Base-by-base conservation (phyloP, 257 asterid species). In the Scutellaria baicalensis region DNA sequence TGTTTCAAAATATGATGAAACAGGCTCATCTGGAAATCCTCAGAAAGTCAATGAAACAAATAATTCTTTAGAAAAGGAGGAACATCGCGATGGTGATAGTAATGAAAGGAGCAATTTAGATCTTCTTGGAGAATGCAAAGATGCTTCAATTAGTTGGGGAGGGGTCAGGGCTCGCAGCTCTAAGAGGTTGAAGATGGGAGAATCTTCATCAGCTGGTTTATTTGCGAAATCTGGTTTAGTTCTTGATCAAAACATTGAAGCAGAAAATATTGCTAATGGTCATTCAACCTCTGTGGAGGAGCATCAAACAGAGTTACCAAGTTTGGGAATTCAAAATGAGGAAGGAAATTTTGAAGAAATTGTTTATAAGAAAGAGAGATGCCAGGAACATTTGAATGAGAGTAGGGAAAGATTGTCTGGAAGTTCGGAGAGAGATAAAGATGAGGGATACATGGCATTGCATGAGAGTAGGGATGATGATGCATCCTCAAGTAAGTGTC, bases 131-230 rank as follows among this genome's bases (percentile, higher is more conserved):
- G 92, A 90, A 64, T 78, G 78, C 77, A 86, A 89, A 77, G 83
- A 83, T 70, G 84, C 93, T 52, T 73, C 86, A 64, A 78, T 85
- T 69, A 81, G 87, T 67, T 93, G 97, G 97, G 97, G 96, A 75
- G 97, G 97, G 66, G 90, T 87, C 81, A 91, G 77, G 77, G 50
- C 86, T 69, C 97, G 99, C 61, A 81, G 95, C 50, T 79, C 95
- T 57, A 94, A 94, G 80, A 92, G 88, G 79, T 66, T 82, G 60
- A 91, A 81, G 81, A 67, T 77, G 56, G 97, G 80, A 60, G 93
- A 85, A 82, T 70, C 86, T 63, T 69, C 67, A 23, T 52, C 86
- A 66, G 74, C 85, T 49, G 77, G 70, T 64, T 64, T 79, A 67
- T 73, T 69, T 57, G 73, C 82, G 58, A 83, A 79, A 71, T 66